Percentiles rank a stretch among this genome's conserved stretches.
These are phyloP conservation scores for Fusarium heterosporum DNA, from an alignment of 2,329 filamentous ascomycete genomes.

Conservation along the genomic window DNA sequence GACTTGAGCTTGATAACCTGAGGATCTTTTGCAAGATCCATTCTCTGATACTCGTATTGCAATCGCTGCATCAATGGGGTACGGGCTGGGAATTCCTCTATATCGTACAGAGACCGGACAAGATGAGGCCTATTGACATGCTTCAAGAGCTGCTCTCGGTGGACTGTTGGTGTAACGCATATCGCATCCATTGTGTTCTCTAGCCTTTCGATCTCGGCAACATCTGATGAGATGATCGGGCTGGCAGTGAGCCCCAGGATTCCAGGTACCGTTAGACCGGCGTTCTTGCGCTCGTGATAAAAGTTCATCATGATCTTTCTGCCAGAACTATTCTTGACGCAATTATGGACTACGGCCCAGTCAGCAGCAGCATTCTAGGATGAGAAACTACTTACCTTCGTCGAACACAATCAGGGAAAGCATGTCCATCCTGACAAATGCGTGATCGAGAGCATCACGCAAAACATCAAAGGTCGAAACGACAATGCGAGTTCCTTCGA, in stretches of 20 bases:
- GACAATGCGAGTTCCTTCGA: constrained; percentile 75
- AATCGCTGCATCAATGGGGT: constrained; percentile 60
- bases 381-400: constrained; percentile 69
- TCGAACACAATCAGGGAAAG: constrained; percentile 83
- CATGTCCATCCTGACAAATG: constrained; percentile 73
- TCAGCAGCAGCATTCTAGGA: constrained; percentile 1
- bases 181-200: constrained; percentile 77
- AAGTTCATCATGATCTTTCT: constrained; percentile 79
- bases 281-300: constrained; percentile 66
- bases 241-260: constrained; percentile 87
- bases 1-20: constrained; percentile 61
- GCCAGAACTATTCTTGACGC: constrained; percentile 70
- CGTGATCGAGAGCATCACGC: constrained; percentile 78
- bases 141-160: constrained; percentile 76
- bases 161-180: constrained; percentile 74
- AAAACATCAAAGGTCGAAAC: constrained; percentile 83
- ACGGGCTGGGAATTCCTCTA: constrained; percentile 9
- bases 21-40: constrained; percentile 73
- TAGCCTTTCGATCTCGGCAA: constrained; percentile 67
- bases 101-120: constrained; percentile 50
- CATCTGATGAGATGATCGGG: constrained; percentile 72
- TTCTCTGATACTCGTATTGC: constrained; percentile 51
- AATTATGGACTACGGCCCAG: constrained; percentile 75
- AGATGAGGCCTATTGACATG: constrained; percentile 76
- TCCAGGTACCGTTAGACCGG: constrained; percentile 63